phyloP scores from a whole-genome alignment of 257 asterid genomes.

The Lithospermum erythrorhizon region DNA sequence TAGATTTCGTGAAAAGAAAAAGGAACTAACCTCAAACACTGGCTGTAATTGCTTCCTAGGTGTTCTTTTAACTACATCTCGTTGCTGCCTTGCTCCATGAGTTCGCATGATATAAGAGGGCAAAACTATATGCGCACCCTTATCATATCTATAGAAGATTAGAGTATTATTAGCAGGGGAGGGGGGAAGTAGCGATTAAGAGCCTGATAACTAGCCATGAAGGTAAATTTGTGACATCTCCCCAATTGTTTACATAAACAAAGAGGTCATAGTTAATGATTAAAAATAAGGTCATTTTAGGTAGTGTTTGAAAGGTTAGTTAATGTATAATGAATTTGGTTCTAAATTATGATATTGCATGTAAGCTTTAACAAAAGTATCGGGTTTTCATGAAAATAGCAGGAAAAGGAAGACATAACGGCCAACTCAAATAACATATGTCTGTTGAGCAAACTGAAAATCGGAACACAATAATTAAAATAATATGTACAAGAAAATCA shows the following conservation, averaged over 20 bases:
- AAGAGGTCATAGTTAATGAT: neutral
- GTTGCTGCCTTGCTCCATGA: slow-evolving; percentile 87
- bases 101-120: slow-evolving; percentile 96
- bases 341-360: neutral
- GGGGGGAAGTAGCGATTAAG: slow-evolving; percentile 3
- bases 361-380: neutral
- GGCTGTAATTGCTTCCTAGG: slow-evolving; percentile 53
- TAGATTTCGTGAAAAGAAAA: slow-evolving; percentile 7
- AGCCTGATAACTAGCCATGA: neutral
- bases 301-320: no score
- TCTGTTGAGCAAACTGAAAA: no score
- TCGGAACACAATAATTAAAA: no score
- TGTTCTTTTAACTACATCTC: slow-evolving; percentile 69
- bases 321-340: neutral
- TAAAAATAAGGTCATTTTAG: no score
- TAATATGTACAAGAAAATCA: neutral
- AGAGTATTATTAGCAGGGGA: neutral
- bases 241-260: neutral
- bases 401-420: neutral
- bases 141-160: slow-evolving; percentile 54
- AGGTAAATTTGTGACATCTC: neutral
- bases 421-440: no score
- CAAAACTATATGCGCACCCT: slow-evolving; percentile 75
- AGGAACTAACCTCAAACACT: slow-evolving; percentile 60
- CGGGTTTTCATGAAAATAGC: neutral